Conservation (phyloP, 768 basidiomycete genomes). For the Boletus edulis region DNA sequence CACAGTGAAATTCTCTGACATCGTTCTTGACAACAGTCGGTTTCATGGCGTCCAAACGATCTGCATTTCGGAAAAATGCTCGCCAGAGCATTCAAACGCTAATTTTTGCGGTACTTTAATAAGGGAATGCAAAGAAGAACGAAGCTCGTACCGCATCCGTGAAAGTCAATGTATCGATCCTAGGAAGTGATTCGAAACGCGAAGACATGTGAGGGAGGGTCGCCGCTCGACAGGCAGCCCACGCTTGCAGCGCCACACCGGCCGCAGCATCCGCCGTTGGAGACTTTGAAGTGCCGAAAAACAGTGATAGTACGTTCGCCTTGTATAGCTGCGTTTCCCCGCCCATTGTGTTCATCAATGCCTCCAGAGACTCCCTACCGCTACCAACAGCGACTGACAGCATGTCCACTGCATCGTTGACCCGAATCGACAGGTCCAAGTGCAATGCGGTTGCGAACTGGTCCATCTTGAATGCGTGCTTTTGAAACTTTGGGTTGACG, state of each 20-base stretch:
- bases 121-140: neutral
- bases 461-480: conserved; percentile 48
- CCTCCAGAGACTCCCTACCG: conserved; percentile 33
- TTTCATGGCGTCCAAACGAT: conserved; percentile 47
- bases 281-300: conserved; percentile 18
- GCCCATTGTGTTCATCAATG: conserved; percentile 38
- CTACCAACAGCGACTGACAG: conserved; percentile 28
- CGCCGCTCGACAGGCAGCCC: conserved; percentile 41
- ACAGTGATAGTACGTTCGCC: conserved; percentile 27
- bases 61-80: conserved; percentile 45
- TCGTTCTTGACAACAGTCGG: conserved; percentile 44
- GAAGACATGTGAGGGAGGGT: conserved; percentile 19
- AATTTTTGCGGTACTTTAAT: conserved; percentile 3
- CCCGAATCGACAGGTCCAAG: conserved; percentile 36
- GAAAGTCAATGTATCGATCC: conserved; percentile 28
- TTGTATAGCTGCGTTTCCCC: conserved; percentile 31
- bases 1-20: conserved; percentile 28
- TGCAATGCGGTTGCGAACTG: conserved; percentile 39
- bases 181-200: conserved; percentile 14
- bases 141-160: conserved; percentile 25
- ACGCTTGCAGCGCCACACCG: conserved; percentile 41
- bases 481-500: conserved; percentile 24
- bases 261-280: conserved; percentile 16
- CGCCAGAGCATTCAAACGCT: conserved; percentile 45
- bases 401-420: conserved; percentile 40